These are phyloP conservation scores for Clohesyomyces aquaticus DNA, from an alignment of 495 filamentous ascomycete genomes.

Conservation along the genomic window DNA sequence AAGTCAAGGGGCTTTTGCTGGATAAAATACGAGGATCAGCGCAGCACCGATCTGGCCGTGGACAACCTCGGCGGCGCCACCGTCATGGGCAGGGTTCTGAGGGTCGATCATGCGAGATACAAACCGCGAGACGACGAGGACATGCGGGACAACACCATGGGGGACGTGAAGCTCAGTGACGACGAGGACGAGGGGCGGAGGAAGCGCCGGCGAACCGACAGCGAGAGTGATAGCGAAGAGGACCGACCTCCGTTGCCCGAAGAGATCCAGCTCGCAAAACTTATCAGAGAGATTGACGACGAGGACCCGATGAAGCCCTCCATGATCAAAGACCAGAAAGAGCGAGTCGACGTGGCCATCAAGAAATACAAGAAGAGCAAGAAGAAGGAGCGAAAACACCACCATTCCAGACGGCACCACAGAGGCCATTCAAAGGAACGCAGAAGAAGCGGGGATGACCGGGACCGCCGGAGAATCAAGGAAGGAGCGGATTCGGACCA, in stretches of 20 bases:
- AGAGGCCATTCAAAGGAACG: neutral
- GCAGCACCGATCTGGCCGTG: conserved; percentile 91
- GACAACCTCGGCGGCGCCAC: conserved; percentile 90
- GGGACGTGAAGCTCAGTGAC: conserved; percentile 14
- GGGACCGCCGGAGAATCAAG: neutral
- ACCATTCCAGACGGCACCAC: conserved; percentile 59
- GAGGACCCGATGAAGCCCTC: conserved; percentile 98
- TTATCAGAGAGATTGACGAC: conserved; percentile 83
- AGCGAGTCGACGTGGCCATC: conserved; percentile 75
- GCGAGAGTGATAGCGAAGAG: conserved; percentile 48
- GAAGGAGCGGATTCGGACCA: neutral
- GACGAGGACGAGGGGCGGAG: conserved; percentile 44
- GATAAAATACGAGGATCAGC: conserved; percentile 97
- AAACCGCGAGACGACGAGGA: conserved; percentile 87
- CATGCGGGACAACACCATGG: conserved; percentile 57
- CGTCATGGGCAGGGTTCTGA: conserved; percentile 76
- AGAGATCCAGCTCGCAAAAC: conserved; percentile 74
- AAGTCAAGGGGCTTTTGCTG: conserved; percentile 93
- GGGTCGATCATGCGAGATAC: conserved; percentile 92
- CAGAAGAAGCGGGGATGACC: neutral
- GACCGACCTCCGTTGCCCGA: conserved; percentile 59
- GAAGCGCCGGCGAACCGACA: conserved; percentile 48
- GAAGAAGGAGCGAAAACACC: conserved; percentile 44
- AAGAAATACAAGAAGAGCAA: conserved; percentile 56
- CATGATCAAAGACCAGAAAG: conserved; percentile 83